These are phyloP conservation scores for Abortiporus biennis DNA, from an alignment of 1,284 basidiomycete genomes.

Conservation along the genomic window DNA sequence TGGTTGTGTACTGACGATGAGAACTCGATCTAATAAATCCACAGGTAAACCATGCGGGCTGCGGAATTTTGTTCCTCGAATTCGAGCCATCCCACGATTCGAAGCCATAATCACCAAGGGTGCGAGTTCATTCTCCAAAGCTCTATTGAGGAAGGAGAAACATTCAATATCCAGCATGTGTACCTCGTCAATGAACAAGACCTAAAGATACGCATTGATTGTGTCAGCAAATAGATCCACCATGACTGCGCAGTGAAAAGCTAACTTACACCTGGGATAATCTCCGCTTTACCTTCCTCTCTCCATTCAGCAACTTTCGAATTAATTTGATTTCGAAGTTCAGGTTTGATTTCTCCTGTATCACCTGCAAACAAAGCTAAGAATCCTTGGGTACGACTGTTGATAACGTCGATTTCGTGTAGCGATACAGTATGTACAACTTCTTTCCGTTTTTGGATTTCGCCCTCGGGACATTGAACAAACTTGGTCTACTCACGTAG, in stretches of 20 bases:
- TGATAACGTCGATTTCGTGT: conserved; percentile 99
- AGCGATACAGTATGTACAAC: conserved; percentile 96
- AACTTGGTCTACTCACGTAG: conserved; percentile 99
- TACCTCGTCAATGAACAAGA: conserved; percentile 91
- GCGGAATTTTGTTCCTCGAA: conserved; percentile 92
- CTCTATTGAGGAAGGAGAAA: conserved; percentile 97
- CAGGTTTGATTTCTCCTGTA: conserved; percentile 98
- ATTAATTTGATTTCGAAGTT: conserved; percentile 95
- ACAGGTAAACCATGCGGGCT: conserved; percentile 94
- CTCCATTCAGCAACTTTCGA: conserved; percentile 96
- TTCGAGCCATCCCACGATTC: conserved; percentile 91
- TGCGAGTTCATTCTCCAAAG: conserved; percentile 89
- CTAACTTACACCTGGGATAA: conserved; percentile 86
- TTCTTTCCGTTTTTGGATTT: conserved; percentile 96
- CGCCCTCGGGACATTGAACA: conserved; percentile 96
- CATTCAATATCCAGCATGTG: conserved; percentile 99
- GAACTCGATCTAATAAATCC: conserved; percentile 89
- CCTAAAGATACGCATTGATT: conserved; percentile 52
- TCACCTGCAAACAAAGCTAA: conserved; percentile 80
- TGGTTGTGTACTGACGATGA: conserved; percentile 93
- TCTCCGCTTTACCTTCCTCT: conserved; percentile 98
- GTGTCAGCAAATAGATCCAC: background rate
- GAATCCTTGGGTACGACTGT: conserved; percentile 94
- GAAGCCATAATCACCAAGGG: conserved; percentile 98
- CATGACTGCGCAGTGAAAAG: background rate